Conservation (phyloP, 1,139 yeast species). For the Kurtzmaniella quercitrusa region DNA sequence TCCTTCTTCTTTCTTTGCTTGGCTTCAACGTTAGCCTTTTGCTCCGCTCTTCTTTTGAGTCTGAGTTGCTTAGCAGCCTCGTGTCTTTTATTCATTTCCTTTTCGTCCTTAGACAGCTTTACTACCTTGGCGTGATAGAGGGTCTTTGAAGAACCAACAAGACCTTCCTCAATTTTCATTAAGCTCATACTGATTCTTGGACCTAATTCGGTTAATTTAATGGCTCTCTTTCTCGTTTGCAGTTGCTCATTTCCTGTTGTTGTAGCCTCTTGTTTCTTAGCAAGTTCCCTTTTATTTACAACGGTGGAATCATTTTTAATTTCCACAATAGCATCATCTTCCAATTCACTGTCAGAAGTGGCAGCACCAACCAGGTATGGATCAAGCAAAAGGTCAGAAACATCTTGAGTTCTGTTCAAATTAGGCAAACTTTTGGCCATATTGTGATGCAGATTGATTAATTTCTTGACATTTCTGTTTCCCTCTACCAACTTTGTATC, state of each 20-base stretch:
- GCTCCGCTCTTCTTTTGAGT: slow-evolving; percentile 71
- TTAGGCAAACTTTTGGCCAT: slow-evolving; percentile 72
- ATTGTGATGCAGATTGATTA: slow-evolving; percentile 62
- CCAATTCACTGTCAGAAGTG: slow-evolving; percentile 91
- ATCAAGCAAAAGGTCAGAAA: slow-evolving; percentile 79
- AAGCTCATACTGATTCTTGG: slow-evolving; percentile 79
- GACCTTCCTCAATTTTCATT: slow-evolving; percentile 88
- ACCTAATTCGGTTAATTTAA: slow-evolving; percentile 88
- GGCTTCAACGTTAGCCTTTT: slow-evolving; percentile 71
- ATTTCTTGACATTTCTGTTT: slow-evolving; percentile 71
- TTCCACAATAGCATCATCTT: slow-evolving; percentile 85
- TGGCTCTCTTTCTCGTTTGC: slow-evolving; percentile 71
- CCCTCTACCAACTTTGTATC: slow-evolving; percentile 86
- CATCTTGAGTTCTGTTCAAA: slow-evolving; percentile 62
- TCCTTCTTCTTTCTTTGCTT: slow-evolving; percentile 73
- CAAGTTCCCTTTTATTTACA: slow-evolving; percentile 11
- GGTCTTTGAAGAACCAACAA: slow-evolving; percentile 71
- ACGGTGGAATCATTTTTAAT: slow-evolving; percentile 44
- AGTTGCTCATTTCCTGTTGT: slow-evolving; percentile 18
- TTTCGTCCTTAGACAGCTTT: slow-evolving; percentile 60
- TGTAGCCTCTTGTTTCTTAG: slow-evolving; percentile 11
- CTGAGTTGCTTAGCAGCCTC: slow-evolving; percentile 57
- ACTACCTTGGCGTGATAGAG: slow-evolving; percentile 70
- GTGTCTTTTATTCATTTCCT: slow-evolving; percentile 65
- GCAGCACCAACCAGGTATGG: slow-evolving; percentile 76